phyloP scores from a whole-genome alignment of 2,329 filamentous ascomycete genomes.

The Cryphonectria naterciae region DNA sequence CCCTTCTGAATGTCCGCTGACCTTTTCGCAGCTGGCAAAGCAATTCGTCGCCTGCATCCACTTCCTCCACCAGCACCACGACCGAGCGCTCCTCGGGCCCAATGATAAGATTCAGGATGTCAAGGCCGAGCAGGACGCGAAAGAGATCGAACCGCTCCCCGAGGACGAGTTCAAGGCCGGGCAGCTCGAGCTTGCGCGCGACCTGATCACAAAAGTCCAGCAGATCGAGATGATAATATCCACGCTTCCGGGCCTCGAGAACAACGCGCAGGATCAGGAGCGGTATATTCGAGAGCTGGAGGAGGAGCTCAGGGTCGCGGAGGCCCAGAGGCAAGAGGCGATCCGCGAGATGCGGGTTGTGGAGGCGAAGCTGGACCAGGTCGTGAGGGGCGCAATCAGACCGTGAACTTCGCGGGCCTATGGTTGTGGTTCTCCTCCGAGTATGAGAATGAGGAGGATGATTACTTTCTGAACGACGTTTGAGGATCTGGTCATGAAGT shows the following conservation, averaged over 20 bases:
- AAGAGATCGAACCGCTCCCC: slow-evolving; percentile 65
- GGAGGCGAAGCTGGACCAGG: slow-evolving; percentile 61
- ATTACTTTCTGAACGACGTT: slow-evolving; percentile 13
- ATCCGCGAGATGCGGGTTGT: slow-evolving; percentile 67
- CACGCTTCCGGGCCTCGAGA: slow-evolving; percentile 75
- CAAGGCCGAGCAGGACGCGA: slow-evolving; percentile 56
- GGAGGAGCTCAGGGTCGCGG: slow-evolving; percentile 65
- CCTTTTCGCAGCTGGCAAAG: slow-evolving; percentile 59
- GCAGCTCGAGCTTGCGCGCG: slow-evolving; percentile 73
- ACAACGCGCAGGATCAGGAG: slow-evolving; percentile 77
- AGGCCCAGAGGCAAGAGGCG: slow-evolving; percentile 65
- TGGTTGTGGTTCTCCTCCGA: not conserved
- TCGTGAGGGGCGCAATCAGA: slow-evolving; percentile 63
- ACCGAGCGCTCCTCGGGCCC: slow-evolving; percentile 61
- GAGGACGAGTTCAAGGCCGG: slow-evolving; percentile 68
- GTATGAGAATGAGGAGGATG: not conserved
- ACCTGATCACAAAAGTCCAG: slow-evolving; percentile 79
- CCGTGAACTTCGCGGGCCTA: slow-evolving; percentile 47
- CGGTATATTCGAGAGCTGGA: slow-evolving; percentile 67
- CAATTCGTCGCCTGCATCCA: slow-evolving; percentile 71
- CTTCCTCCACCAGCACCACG: slow-evolving; percentile 70
- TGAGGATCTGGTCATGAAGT: not conserved
- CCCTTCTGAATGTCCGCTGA: slow-evolving; percentile 3
- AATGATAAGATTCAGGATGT: slow-evolving; percentile 63
- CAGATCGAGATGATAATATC: slow-evolving; percentile 81